phyloP scores from a whole-genome alignment of 352 stramenopile species.

The Pythium brachiatum region DNA sequence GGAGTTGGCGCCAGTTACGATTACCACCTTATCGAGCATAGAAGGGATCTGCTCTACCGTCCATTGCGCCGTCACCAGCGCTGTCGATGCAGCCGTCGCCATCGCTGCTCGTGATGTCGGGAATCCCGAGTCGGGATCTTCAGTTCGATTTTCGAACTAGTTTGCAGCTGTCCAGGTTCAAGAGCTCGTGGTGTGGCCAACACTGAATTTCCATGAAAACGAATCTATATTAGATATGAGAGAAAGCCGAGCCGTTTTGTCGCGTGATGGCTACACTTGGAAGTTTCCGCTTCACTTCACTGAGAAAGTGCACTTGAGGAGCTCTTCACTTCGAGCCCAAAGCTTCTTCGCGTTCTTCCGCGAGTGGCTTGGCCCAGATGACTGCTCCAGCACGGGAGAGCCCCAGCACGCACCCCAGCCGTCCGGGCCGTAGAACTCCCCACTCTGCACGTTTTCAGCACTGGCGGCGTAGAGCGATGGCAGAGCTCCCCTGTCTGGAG shows the following conservation, averaged over 20 bases:
- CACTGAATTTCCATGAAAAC: neutral
- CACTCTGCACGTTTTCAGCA: constrained; percentile 19
- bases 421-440: constrained; percentile 34
- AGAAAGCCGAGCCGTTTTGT: neutral
- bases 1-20: constrained; percentile 67
- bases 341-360: constrained; percentile 18
- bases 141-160: neutral
- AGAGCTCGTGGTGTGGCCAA: neutral
- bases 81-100: constrained; percentile 9
- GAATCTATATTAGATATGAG: constrained; percentile 1
- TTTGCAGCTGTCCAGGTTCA: neutral
- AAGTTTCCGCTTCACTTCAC: constrained; percentile 4
- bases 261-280: neutral
- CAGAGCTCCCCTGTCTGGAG: constrained; percentile 23
- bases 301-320: constrained; percentile 13
- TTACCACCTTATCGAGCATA: constrained; percentile 38
- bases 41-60: constrained; percentile 19
- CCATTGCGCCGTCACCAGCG: constrained; percentile 18
- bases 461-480: constrained; percentile 28
- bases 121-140: neutral
- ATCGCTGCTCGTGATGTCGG: neutral
- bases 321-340: constrained; percentile 19
- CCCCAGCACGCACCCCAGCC: constrained; percentile 32
- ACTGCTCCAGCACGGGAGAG: constrained; percentile 14
- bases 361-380: constrained; percentile 17